Evolutionary conservation across 306 rosid species (phyloP).

Genomic region (cucumber (Cucumis sativus)): DNA sequence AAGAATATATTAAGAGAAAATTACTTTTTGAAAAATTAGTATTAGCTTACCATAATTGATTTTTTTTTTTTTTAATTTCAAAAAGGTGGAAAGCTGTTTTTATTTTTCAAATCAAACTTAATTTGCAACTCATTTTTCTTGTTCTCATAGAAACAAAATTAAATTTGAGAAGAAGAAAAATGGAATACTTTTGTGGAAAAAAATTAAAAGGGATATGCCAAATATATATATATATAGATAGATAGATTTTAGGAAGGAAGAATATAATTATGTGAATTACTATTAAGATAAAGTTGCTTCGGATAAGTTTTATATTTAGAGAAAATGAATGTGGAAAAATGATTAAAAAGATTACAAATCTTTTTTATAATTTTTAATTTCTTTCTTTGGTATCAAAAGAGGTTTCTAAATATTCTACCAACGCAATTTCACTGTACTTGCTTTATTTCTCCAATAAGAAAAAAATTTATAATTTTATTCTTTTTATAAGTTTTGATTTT

Average conservation of each 20-base stretch:
- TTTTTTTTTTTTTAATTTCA: not conserved
- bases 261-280: too few species aligned
- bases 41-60: too few species aligned
- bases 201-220: not conserved
- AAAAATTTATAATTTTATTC: not conserved
- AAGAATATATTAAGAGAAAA: not conserved
- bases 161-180: not conserved
- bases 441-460: not conserved
- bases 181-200: not conserved
- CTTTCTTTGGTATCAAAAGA: not conserved
- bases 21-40: not conserved
- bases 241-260: too few species aligned
- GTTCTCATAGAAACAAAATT: not conserved
- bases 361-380: not conserved
- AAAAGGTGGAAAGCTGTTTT: not conserved
- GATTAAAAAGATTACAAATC: not conserved
- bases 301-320: not conserved
- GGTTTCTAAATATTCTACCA: not conserved
- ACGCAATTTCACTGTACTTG: not conserved
- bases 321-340: not conserved
- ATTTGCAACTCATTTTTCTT: not conserved
- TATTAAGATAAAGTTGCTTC: too few species aligned
- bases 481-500: too few species aligned
- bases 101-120: not conserved
- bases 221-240: too few species aligned